Evolutionary conservation across 2,329 filamentous ascomycete genomes (phyloP).

Genomic region (Cladophialophora immunda): DNA sequence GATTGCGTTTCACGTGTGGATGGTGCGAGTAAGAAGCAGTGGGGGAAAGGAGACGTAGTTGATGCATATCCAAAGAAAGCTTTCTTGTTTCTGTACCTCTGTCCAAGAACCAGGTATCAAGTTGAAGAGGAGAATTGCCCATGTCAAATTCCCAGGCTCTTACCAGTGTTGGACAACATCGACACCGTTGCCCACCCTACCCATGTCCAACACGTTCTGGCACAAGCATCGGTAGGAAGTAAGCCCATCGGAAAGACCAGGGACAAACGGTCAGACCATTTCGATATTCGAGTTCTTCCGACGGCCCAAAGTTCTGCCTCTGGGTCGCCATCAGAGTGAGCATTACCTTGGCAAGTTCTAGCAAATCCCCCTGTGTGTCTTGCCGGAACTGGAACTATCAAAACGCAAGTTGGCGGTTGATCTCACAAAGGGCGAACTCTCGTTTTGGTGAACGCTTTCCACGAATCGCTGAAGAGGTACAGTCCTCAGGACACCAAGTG

Average conservation of each 20-base stretch:
- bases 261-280: not conserved
- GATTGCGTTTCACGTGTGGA: not conserved
- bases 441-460: not conserved
- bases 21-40: not conserved
- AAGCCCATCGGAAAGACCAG: not conserved
- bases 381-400: not conserved
- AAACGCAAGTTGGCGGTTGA: not conserved
- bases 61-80: not conserved
- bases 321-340: not conserved
- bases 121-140: not conserved
- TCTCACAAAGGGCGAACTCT: not conserved
- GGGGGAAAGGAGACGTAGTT: no score
- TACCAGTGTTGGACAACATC: not conserved
- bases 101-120: not conserved
- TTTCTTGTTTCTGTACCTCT: not conserved
- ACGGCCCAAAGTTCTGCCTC: not conserved
- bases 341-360: not conserved
- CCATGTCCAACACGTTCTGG: not conserved
- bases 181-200: not conserved
- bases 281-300: not conserved
- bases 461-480: not conserved
- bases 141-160: not conserved
- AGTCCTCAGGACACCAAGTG: not conserved
- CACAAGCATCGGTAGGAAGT: not conserved
- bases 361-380: not conserved